Conservation (phyloP, 164 flowering plant species). For the Taxillus chinensis region DNA sequence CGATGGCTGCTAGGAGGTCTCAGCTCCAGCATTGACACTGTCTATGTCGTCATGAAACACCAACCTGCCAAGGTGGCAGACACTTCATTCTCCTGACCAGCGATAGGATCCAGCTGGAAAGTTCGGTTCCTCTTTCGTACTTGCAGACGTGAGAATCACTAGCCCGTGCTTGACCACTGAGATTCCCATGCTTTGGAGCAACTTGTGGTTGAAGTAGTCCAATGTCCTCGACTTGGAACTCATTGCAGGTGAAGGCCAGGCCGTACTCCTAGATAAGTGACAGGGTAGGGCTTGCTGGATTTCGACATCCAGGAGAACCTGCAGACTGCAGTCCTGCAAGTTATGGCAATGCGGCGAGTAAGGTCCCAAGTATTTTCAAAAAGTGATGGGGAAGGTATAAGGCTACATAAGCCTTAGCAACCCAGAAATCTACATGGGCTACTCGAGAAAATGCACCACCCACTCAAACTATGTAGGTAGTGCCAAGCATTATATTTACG, state of each 20-base stretch:
- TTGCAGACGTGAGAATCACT: conserved; percentile 67
- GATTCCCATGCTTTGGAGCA: conserved; percentile 78
- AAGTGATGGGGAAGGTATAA: no score
- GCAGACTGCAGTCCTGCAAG: conserved; percentile 25
- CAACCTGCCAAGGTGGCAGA: conserved; percentile 15
- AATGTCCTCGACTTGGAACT: conserved; percentile 64
- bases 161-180: conserved; percentile 75
- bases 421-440: no score
- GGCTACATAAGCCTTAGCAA: no score
- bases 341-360: no score
- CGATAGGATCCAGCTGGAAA: conserved; percentile 18
- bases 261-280: conserved; percentile 53
- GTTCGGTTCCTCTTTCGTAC: conserved; percentile 11
- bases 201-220: conserved; percentile 65
- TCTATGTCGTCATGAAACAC: conserved; percentile 5
- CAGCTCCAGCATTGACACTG: not conserved
- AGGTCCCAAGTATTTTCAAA: no score
- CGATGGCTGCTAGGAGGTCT: not conserved
- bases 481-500: no score
- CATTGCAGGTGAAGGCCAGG: conserved; percentile 48
- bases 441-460: no score
- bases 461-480: no score
- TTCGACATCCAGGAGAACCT: conserved; percentile 69
- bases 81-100: conserved; percentile 26
- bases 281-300: conserved; percentile 45